Evolutionary conservation across 192 early-diverging fungal species (phyloP), one percentile per base, ranked within the genome.

Genomic region (Dissophora ornata): DNA sequence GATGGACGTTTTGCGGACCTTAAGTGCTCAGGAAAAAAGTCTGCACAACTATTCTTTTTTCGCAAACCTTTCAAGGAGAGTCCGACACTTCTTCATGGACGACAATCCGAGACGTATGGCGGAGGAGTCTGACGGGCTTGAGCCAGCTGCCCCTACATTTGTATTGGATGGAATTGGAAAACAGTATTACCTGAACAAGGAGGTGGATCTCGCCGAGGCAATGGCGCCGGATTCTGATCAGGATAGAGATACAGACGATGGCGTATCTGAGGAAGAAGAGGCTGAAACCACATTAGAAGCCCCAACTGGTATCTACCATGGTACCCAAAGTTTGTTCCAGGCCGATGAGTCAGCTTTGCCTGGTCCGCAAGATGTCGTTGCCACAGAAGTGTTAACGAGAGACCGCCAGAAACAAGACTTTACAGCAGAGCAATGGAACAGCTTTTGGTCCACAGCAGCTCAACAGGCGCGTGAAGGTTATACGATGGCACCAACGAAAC

Each of bases 181-280:
- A 22, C 38, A 44, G 25, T 73, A 65, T 51, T 73, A 73, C 46
- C 26, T 73, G 24, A 73, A 73, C 19, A 38, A 57, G 16, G 5
- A 57, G 19, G 49, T 46, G 4, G 62, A 73, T 41, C 30, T 21
- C 7, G 55, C 46, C 6, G 33, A 60, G 30, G 70, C 70, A 0
- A 19, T 41, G 22, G 70, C 62, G 13, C 62, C 55, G 0, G 70
- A 73, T 32, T 73, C 70, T 5, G 70, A 73, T 45, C 70, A 73
- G 26, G 70, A 64, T 36, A 28, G 22, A 16, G 62, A 64, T 0
- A 65, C 70, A 1, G 56, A 73, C n/a, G 70, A 73, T 24, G 56
- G 62, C 1, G 56, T 73, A 0, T 57, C 40, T 19, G 70, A 53
- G 5, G 70, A 73, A 41, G 56, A 73, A 15, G 62, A 65, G 11